phyloP scores from a whole-genome alignment of 2,329 filamentous ascomycete species.

The Ophiostoma novo-ulmi region DNA sequence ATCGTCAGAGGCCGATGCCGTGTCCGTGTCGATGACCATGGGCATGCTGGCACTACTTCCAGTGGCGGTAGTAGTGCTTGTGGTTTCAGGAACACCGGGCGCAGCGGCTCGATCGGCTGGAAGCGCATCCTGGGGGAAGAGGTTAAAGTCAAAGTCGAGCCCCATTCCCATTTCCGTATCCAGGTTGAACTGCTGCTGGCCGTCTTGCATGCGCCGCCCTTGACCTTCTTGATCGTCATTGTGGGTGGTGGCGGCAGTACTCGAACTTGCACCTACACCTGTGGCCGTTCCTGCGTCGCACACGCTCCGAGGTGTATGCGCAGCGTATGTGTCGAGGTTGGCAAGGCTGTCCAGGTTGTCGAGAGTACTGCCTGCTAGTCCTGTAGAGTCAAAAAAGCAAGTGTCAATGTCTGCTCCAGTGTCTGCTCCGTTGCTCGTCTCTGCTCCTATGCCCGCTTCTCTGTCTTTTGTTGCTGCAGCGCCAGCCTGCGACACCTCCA shows the following conservation, averaged over 20 bases:
- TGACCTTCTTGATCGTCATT: slow-evolving; percentile 19
- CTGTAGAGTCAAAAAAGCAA: slow-evolving; percentile 13
- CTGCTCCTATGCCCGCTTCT: neutral
- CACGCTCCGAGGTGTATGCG: neutral
- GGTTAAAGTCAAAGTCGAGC: neutral
- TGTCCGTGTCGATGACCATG: neutral
- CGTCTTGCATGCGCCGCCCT: slow-evolving; percentile 11
- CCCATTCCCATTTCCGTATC: neutral
- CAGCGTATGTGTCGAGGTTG: neutral
- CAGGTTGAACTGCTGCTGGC: neutral
- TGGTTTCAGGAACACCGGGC: neutral
- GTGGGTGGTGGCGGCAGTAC: slow-evolving; percentile 2
- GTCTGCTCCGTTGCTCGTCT: neutral
- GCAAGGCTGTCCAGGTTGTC: too few species aligned
- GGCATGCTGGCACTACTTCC: neutral
- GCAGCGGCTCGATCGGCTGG: neutral
- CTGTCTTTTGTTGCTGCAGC: neutral
- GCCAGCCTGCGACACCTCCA: neutral
- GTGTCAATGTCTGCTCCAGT: slow-evolving; percentile 18
- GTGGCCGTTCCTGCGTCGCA: neutral
- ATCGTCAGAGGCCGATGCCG: neutral
- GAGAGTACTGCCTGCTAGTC: slow-evolving; percentile 8
- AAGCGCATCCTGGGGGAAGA: neutral
- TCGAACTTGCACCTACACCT: too few species aligned
- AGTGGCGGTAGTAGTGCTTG: too few species aligned